Evolutionary conservation across 2,329 filamentous ascomycete genomes (phyloP), one percentile per base, ranked within the genome.

Genomic region (Fusarium metavorans): DNA sequence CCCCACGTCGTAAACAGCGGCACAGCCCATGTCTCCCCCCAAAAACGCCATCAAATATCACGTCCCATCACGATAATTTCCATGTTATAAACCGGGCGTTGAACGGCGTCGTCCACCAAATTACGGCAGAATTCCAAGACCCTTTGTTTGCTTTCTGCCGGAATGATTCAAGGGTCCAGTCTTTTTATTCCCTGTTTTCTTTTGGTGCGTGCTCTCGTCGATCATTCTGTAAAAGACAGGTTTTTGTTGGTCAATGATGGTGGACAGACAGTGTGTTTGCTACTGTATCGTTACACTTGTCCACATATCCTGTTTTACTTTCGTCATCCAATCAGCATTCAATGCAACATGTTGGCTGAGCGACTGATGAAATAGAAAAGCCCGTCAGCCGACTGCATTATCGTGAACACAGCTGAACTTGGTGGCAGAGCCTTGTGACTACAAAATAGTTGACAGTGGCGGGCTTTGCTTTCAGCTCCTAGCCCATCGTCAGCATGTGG

Each of bases 61-160:
- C 20, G 48, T 56, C 32, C 35, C 54, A 25, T 56, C 16, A 34
- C 35, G 35, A 57, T 57, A 57, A 64, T 64, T 45, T 64, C 61
- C 50, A 64, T 34, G n/a, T 41, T 54, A 64, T 34, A 52, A 43
- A 34, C 61, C 35, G 20, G 61, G 61, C 61, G 61, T 64, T 64
- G 25, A 43, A 35, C 50, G 48, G 61, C 48, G 61, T 34, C n/a
- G 23, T 56, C 25, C 48, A 57, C 50, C 35, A 64, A 64, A 57
- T 64, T 43, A 43, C 48, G 48, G 16, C 27, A 32, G 23, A 50
- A 50, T 52, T 39, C 45, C 23, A 62, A 35, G 35, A 58, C 35
- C 14, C 25, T 25, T 60, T 30, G 20, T 39, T 58, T 37, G 16
- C 34, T 1, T 23, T 9, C 18, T 25, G 2, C 11, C 35, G 25